phyloP scores from a whole-genome alignment of 148 eudicot species.

The Cornus florida region DNA sequence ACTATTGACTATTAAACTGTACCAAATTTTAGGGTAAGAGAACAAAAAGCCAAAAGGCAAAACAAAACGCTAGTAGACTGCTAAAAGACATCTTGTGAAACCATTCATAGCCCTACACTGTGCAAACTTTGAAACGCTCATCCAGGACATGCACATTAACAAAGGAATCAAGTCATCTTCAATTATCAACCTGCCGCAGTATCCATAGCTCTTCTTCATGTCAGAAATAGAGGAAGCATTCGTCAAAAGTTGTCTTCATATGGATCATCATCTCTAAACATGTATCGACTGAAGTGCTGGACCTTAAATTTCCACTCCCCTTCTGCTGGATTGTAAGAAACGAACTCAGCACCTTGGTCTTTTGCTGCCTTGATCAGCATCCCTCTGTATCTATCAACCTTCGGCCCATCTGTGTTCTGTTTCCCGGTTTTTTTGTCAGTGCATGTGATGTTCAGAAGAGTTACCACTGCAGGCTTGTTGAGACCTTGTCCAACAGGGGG shows the following conservation, averaged over 20 bases:
- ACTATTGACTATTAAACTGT: no score
- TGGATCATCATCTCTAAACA: not conserved
- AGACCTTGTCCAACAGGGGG: slow-evolving; percentile 71
- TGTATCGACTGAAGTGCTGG: slow-evolving; percentile 42
- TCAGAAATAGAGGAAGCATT: no score
- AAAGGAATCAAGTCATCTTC: no score
- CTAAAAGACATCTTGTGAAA: no score
- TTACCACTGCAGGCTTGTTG: slow-evolving; percentile 69
- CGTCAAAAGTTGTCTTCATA: not conserved
- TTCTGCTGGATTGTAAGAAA: slow-evolving; percentile 49
- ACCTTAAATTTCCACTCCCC: slow-evolving; percentile 75
- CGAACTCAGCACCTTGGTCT: slow-evolving; percentile 62
- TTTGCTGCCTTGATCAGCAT: slow-evolving; percentile 47
- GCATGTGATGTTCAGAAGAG: slow-evolving; percentile 60
- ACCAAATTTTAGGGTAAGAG: no score
- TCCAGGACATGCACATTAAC: no score
- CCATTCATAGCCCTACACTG: no score
- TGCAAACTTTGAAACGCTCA: no score
- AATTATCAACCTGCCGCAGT: no score
- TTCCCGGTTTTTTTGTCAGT: slow-evolving; percentile 48
- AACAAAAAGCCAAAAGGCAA: no score
- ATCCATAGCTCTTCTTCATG: no score
- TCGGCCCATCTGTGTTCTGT: slow-evolving; percentile 32
- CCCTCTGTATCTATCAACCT: slow-evolving; percentile 46
- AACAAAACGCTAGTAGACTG: no score